phyloP scores from a whole-genome alignment of 441 rosid species.

The Populus hybrid region DNA sequence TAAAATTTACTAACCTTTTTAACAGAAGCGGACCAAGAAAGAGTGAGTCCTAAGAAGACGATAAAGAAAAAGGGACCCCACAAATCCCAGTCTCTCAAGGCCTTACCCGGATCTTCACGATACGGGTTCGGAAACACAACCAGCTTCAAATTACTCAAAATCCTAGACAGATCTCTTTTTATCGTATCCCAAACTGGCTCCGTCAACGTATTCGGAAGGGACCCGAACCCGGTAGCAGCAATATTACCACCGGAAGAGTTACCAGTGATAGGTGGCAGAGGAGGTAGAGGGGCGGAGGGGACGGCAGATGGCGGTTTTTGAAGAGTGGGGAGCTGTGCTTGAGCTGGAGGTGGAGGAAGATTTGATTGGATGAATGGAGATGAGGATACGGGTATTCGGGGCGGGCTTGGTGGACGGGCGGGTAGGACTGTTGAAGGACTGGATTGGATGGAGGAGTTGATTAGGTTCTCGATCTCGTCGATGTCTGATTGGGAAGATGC shows the following conservation, averaged over 20 bases:
- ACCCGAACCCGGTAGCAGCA: constrained; percentile 54
- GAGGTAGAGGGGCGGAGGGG: constrained; percentile 37
- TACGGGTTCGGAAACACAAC: constrained; percentile 92
- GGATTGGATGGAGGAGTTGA: constrained; percentile 62
- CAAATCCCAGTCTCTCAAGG: constrained; percentile 95
- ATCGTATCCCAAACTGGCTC: constrained; percentile 97
- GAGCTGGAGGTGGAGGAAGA: constrained; percentile 47
- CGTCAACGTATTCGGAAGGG: constrained; percentile 77
- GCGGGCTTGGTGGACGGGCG: constrained; percentile 71
- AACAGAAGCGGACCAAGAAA: constrained; percentile 92
- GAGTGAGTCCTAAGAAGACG: constrained; percentile 81
- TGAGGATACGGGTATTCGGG: constrained; percentile 71
- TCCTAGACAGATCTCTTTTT: constrained; percentile 91
- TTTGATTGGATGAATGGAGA: constrained; percentile 61
- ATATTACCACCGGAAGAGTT: background rate
- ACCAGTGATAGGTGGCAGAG: constrained; percentile 8
- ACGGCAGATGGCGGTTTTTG: constrained; percentile 19
- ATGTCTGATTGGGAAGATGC: constrained; percentile 90
- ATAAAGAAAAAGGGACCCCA: constrained; percentile 98
- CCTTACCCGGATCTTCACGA: constrained; percentile 94
- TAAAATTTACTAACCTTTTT: constrained; percentile 48
- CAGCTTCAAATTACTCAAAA: constrained; percentile 90
- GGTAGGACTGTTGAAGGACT: constrained; percentile 66
- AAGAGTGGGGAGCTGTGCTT: background rate
- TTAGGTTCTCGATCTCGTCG: constrained; percentile 92